These are phyloP conservation scores for Metschnikowia continentalis DNA, from an alignment of 805 yeast genomes.

Conservation along the genomic window DNA sequence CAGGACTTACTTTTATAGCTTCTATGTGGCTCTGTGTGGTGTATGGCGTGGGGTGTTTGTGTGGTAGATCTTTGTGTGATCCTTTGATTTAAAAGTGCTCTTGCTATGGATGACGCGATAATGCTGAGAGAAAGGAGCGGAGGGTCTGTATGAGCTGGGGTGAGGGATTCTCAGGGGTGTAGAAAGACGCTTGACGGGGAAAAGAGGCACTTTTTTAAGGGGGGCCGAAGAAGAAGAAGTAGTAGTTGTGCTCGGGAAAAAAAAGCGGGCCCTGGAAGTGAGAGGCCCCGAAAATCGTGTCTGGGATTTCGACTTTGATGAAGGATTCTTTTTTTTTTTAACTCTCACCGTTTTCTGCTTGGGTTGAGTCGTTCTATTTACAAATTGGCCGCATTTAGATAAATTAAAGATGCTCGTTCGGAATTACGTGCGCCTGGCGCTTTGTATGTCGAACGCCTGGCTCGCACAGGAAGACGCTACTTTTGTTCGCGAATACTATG, in stretches of 20 bases:
- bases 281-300: background rate
- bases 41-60: background rate
- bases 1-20: too few species aligned
- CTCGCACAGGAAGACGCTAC: background rate
- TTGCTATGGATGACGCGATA: background rate
- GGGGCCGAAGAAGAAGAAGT: background rate
- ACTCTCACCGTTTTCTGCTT: constrained; percentile 1
- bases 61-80: background rate
- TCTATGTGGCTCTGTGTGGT: background rate
- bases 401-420: background rate
- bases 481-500: background rate
- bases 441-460: background rate
- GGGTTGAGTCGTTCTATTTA: constrained; percentile 2
- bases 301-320: background rate
- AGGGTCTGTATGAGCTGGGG: background rate
- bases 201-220: background rate
- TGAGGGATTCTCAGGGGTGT: background rate
- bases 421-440: constrained; percentile 1
- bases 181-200: too few species aligned
- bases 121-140: background rate
- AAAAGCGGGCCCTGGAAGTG: background rate
- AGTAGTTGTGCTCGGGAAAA: background rate
- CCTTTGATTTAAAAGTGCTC: background rate
- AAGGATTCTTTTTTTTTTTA: background rate
- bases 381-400: constrained; percentile 1